A percentile compares a stretch with the other conserved stretches of the same genome.
phyloP scores from a whole-genome alignment of 306 rosid genomes.

The Ormosia emarginata region DNA sequence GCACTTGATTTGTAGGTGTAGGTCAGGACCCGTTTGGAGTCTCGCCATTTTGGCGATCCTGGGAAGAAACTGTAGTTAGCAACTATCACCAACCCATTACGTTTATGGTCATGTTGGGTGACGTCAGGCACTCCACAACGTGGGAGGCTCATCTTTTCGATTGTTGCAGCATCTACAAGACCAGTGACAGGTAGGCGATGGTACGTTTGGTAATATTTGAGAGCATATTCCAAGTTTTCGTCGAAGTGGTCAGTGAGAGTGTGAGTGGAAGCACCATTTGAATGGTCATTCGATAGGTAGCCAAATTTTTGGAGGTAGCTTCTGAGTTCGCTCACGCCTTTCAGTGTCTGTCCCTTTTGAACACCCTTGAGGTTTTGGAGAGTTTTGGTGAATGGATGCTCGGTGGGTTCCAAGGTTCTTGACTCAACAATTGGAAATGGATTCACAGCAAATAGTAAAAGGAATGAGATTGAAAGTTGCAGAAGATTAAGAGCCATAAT shows the following conservation, averaged over 20 bases:
- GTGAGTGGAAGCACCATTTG: too few relatives aligned
- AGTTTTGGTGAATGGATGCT: neutral
- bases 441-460: neutral
- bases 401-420: neutral
- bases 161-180: conserved; percentile 21
- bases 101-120: neutral
- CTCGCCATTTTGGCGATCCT: neutral
- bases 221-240: conserved; percentile 21
- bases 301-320: conserved; percentile 37
- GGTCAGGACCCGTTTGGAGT: neutral
- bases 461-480: neutral
- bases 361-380: conserved; percentile 32
- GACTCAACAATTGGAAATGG: neutral
- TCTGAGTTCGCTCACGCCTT: conserved; percentile 34
- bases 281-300: conserved; percentile 17
- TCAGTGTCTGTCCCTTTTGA: conserved; percentile 31
- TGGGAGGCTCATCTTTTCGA: conserved; percentile 34
- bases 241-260: neutral
- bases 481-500: neutral
- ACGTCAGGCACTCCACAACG: conserved; percentile 49
- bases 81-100: neutral
- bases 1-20: neutral
- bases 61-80: conserved; percentile 12
- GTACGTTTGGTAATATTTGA: conserved; percentile 40
- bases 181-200: conserved; percentile 27